phyloP scores from a whole-genome alignment of 805 yeast genomes.

The Blastobotrys robertii region DNA sequence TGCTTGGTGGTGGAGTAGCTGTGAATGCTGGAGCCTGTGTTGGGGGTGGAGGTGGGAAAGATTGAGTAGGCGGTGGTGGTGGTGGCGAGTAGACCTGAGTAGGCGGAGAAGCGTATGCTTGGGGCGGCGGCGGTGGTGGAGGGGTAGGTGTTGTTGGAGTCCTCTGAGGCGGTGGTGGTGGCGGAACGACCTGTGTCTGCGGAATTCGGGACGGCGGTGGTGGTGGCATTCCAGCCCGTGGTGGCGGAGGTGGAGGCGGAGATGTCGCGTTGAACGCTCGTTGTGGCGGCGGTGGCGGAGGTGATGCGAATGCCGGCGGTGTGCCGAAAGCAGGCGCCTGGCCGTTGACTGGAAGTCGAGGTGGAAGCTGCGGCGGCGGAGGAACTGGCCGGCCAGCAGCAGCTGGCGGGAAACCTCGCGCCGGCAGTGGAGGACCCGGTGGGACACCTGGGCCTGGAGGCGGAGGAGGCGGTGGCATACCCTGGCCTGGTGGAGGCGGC shows the following conservation, averaged over 20 bases:
- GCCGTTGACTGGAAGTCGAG: constrained; percentile 18
- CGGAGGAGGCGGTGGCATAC: constrained; percentile 13
- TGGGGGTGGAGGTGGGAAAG: constrained; percentile 25
- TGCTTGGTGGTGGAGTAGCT: constrained; percentile 18
- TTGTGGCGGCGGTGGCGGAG: background rate
- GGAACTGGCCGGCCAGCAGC: constrained; percentile 31
- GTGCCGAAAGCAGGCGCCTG: constrained; percentile 14
- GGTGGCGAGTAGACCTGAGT: constrained; percentile 11
- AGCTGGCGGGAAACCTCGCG: constrained; percentile 20
- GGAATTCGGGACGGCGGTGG: constrained; percentile 13
- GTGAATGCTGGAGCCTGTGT: constrained; percentile 28
- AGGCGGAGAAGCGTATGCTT: constrained; percentile 7
- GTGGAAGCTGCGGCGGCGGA: constrained; percentile 24
- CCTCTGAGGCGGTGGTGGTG: constrained; percentile 14
- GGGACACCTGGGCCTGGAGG: constrained; percentile 11
- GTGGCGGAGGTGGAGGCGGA: constrained; percentile 21
- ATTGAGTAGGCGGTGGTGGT: constrained; percentile 17
- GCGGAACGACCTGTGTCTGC: constrained; percentile 7
- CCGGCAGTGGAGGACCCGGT: constrained; percentile 25
- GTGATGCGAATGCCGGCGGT: constrained; percentile 7
- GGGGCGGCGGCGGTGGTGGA: constrained; percentile 15
- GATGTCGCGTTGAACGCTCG: constrained; percentile 31
- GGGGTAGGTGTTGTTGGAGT: constrained; percentile 16
- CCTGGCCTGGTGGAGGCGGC: constrained; percentile 7
- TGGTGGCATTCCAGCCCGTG: constrained; percentile 5